Evolutionary conservation across 306 rosid genomes (phyloP), one percentile per base, ranked within the genome.

Genomic region (Cucumis cinereus): DNA sequence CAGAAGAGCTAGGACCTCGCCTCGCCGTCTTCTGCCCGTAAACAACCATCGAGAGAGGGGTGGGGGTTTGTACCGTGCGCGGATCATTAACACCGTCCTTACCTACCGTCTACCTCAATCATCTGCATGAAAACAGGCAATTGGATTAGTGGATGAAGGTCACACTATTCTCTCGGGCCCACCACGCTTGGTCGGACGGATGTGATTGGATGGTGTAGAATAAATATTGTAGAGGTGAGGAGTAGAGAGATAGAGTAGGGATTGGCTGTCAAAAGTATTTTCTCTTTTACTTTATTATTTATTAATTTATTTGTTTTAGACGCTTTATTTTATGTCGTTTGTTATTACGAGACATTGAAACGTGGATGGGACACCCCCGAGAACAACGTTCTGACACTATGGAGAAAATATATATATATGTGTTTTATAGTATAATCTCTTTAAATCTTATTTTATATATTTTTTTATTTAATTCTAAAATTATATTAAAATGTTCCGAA

Each of bases 341-440:
- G 71, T 22, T 23, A 5, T 23, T 68, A 15, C 23, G 14, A 70
- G 75, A 70, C 40, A 70, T 70, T 35, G 57, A 23, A 67, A 70
- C 58, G 75, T 70, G 75, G 75, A 70, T 70, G 75, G 75, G 75
- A 26, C 75, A 70, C 38, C 58, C 67, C 75, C 75, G 4, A 64
- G 16, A 36, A 19, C 49, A 1, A 19, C 20, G 9, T 10, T 64
- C 71, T 62, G 45, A 62, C 43, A 35, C 7, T 49, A 4, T 0
- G 16, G 3, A 43, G 3, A 43, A 12, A 12, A 47, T 3, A 14
- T 47, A 47, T 12, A 45, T 12, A 45, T 12, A 49, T 15, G 13
- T 3, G 13, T 12, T 13, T 0, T 47, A 47, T 41, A 8, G n/a
- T 7, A 38, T 0, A 0, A 0, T 1, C 9, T 10, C 9, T 41